phyloP scores from a whole-genome alignment of 768 basidiomycete species.

The Pulveroboletus frians region DNA sequence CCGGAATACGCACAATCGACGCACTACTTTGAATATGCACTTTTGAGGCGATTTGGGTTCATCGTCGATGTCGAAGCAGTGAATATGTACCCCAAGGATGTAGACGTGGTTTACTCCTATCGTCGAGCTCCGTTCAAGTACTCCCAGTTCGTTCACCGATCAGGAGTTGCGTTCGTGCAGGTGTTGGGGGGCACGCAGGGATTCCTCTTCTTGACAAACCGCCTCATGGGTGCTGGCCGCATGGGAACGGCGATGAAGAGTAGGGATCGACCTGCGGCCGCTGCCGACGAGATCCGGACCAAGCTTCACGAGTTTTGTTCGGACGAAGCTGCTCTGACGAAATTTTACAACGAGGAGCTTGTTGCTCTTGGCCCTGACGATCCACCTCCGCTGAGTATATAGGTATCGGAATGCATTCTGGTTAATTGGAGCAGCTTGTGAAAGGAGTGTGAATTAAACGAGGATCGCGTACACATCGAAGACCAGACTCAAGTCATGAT shows the following conservation, averaged over 20 bases:
- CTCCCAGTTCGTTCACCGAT: conserved; percentile 89
- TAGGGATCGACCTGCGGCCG: conserved; percentile 52
- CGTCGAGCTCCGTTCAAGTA: conserved; percentile 70
- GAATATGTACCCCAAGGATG: conserved; percentile 67
- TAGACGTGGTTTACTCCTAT: conserved; percentile 88
- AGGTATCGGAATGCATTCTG: conserved; percentile 13
- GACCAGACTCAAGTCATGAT: conserved; percentile 21
- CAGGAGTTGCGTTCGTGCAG: conserved; percentile 87
- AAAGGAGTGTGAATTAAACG: not conserved
- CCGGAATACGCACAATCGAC: conserved; percentile 60
- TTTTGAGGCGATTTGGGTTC: conserved; percentile 74
- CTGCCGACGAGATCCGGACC: conserved; percentile 57
- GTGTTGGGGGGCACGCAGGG: conserved; percentile 75
- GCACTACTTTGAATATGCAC: conserved; percentile 77
- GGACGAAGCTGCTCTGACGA: conserved; percentile 45
- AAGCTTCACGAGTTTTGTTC: conserved; percentile 63
- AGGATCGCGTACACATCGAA: conserved; percentile 6
- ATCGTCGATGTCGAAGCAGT: conserved; percentile 80
- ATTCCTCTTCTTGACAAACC: conserved; percentile 86
- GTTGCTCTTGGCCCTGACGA: conserved; percentile 43
- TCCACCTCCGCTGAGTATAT: conserved; percentile 42
- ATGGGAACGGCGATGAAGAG: conserved; percentile 51
- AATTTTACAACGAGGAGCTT: conserved; percentile 73
- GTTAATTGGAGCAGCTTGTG: conserved; percentile 7
- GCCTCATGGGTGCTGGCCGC: conserved; percentile 69